Base-by-base conservation (phyloP, 2,329 filamentous ascomycete species). In the Sporothrix brasiliensis region DNA sequence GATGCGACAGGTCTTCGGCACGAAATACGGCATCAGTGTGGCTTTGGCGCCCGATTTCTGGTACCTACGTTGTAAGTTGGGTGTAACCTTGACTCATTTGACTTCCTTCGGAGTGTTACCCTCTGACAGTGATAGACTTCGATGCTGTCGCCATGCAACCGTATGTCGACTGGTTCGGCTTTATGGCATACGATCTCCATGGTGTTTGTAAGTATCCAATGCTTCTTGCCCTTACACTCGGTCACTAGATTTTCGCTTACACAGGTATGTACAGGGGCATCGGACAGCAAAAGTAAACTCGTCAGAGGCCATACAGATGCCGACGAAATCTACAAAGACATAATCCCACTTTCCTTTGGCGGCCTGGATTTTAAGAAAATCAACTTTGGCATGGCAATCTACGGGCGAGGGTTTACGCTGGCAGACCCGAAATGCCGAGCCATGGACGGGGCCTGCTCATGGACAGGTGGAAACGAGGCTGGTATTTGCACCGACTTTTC, bases 181-280 rank as follows among this genome's bases (percentile, higher is more conserved):
- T 60, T 60, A 60, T 60, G 56, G 56, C 56, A 10, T 60, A 60
- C 6, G 56, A 60, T n/a, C 56, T 60, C 10, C 56, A 60, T 19
- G 56, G 56, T 11, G 56, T 60, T 2, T 60, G 56, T 52, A 24
- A 52, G 50, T 52, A 11, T 2, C 16, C 50, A 9, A 16, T 24
- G 24, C 24, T 24, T 24, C 24, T 24, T 24, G 24, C 2, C 24
- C 24, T 24, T 24, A 24, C 24, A 24, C 24, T 24, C 24, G 24
- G 24, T 24, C 24, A 24, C 24, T 24, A 24, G 24, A 24, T 1
- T 24, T 24, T 24, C 24, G 24, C 24, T 24, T 24, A 52, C 16
- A 14, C 9, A 44, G 11, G 11, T 2, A 11, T 9, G 11, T 1
- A 44, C 14, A 44, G 41, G 41, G 52, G 52, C 52, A 14, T 54